Evolutionary conservation across 2,329 filamentous ascomycete species (phyloP).

Genomic region (Zarea fungicola): DNA sequence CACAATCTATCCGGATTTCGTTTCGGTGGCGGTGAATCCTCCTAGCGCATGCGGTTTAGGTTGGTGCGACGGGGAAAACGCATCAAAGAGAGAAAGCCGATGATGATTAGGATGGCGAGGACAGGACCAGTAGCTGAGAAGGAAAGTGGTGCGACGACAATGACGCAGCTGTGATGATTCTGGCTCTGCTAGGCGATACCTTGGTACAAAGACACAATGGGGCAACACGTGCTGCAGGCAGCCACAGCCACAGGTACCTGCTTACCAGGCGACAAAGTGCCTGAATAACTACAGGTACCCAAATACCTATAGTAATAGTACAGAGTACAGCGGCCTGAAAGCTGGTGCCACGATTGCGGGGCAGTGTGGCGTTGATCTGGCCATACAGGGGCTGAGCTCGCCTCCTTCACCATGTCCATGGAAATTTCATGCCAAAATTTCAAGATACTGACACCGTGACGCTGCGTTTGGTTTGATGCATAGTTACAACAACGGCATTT

Average conservation of each 20-base stretch:
- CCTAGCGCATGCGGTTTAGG: not conserved
- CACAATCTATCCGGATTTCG: not conserved
- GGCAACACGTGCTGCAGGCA: slow-evolving; percentile 1
- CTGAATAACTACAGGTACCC: no score
- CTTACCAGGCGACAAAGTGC: no score
- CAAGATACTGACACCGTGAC: no score
- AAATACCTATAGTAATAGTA: no score
- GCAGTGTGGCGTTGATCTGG: slow-evolving; percentile 1
- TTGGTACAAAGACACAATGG: not conserved
- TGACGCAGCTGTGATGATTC: no score
- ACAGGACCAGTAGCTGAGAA: not conserved
- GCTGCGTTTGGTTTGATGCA: no score
- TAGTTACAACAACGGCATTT: not conserved
- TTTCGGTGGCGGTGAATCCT: not conserved
- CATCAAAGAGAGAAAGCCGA: not conserved
- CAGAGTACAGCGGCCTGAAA: no score
- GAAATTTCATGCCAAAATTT: not conserved
- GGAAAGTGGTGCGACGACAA: not conserved
- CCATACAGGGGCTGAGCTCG: not conserved
- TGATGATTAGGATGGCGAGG: not conserved
- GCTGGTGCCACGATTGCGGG: not conserved
- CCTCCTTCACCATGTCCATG: not conserved
- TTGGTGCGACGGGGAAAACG: not conserved
- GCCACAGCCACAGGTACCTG: not conserved
- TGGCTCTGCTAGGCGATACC: no score